Evolutionary conservation across 1,139 yeast species (phyloP).

Genomic region (Williopsis jadinii): DNA sequence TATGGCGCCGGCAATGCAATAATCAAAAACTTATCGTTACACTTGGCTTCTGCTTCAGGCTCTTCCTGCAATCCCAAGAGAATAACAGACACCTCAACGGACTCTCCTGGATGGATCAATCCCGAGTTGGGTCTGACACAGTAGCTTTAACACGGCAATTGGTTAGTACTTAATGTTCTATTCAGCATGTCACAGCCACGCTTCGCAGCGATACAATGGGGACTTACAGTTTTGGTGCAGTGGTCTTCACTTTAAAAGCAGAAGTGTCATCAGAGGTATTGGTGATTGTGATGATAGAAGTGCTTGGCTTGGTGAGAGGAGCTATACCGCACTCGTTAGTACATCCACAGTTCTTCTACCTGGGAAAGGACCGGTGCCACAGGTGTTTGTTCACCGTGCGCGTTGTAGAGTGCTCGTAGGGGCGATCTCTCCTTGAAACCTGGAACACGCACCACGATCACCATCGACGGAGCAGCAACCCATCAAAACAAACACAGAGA

Average conservation of each 20-base stretch:
- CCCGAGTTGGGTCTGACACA: constrained; percentile 96
- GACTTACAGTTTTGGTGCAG: constrained; percentile 75
- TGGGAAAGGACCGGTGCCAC: too few relatives aligned
- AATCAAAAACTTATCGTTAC: constrained; percentile 88
- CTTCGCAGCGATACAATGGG: not conserved
- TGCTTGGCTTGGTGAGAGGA: constrained; percentile 68
- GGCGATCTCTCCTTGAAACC: too few relatives aligned
- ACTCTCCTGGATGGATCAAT: constrained; percentile 65
- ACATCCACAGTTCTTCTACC: not conserved
- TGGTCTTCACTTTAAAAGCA: constrained; percentile 95
- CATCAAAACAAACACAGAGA: too few relatives aligned
- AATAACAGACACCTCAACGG: constrained; percentile 70
- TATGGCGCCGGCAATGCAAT: constrained; percentile 74
- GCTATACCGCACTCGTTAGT: constrained; percentile 21
- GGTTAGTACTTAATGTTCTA: constrained; percentile 8
- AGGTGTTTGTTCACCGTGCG: too few relatives aligned
- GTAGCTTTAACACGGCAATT: constrained; percentile 29
- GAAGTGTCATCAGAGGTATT: constrained; percentile 55
- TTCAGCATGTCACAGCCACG: not conserved
- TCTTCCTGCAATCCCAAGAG: constrained; percentile 78
- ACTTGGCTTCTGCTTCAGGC: constrained; percentile 64
- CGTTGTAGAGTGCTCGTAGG: too few relatives aligned
- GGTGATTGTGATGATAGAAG: constrained; percentile 60
- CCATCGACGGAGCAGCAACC: too few relatives aligned
- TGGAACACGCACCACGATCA: too few relatives aligned